A percentile compares a stretch with the other conserved stretches of the same genome.
phyloP scores from a whole-genome alignment of 2,329 filamentous ascomycete species.

The Sporothrix luriei region DNA sequence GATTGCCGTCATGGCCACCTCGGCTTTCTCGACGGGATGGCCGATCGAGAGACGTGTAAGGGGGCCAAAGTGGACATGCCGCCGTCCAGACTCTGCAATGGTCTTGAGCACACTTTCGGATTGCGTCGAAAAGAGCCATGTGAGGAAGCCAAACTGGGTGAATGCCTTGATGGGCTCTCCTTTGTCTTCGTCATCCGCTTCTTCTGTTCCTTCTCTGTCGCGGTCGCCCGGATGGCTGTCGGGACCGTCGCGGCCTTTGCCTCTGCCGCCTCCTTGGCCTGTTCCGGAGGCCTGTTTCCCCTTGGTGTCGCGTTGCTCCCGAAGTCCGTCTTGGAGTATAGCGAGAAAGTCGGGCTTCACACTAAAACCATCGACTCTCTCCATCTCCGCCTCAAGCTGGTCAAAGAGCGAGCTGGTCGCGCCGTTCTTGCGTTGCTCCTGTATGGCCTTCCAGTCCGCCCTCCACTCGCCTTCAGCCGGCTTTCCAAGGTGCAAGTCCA shows the following conservation, averaged over 20 bases:
- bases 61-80: conserved; percentile 68
- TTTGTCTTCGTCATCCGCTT: conserved; percentile 34
- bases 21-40: conserved; percentile 53
- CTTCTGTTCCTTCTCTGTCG: conserved; percentile 18
- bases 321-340: conserved; percentile 25
- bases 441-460: conserved; percentile 51
- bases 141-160: conserved; percentile 65
- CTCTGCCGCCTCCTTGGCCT: background rate
- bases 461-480: conserved; percentile 56
- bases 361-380: conserved; percentile 28
- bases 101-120: conserved; percentile 65
- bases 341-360: conserved; percentile 28
- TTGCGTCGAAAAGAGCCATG: conserved; percentile 59
- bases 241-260: conserved; percentile 28
- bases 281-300: background rate
- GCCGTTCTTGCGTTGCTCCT: background rate
- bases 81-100: conserved; percentile 69
- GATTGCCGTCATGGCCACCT: conserved; percentile 58
- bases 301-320: background rate
- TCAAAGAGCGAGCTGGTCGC: conserved; percentile 46
- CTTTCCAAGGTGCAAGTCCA: conserved; percentile 63
- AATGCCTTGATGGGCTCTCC: conserved; percentile 50
- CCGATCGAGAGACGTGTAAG: conserved; percentile 52
- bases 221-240: conserved; percentile 34
- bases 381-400: conserved; percentile 33